Conservation (phyloP, 1,284 basidiomycete species). For the Moniliophthora roreri region DNA sequence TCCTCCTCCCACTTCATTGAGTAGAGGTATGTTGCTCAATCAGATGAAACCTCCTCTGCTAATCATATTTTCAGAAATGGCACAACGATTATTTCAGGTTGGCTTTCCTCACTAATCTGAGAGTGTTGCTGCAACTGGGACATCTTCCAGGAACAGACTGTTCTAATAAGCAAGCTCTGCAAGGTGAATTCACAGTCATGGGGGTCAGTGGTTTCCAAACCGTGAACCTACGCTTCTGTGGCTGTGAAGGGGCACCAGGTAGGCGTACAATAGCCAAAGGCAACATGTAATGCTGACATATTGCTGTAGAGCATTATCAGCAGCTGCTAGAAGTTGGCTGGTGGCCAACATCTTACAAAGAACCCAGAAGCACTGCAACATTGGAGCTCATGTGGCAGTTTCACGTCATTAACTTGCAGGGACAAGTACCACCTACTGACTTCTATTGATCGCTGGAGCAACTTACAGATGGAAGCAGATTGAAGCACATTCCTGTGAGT, state of each 20-base stretch:
- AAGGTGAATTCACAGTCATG: conserved; percentile 13
- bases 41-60: too few species aligned
- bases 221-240: conserved; percentile 20
- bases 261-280: not conserved
- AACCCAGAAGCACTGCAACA: conserved; percentile 21
- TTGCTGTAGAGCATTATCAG: too few species aligned
- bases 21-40: too few species aligned
- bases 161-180: too few species aligned
- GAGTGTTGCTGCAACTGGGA: too few species aligned
- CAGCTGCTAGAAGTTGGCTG: conserved; percentile 21
- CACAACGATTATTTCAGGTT: too few species aligned
- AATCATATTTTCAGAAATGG: too few species aligned
- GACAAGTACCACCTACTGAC: conserved; percentile 9
- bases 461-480: not conserved
- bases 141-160: too few species aligned
- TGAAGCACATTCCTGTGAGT: not conserved
- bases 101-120: too few species aligned
- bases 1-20: too few species aligned
- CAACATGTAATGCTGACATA: too few species aligned
- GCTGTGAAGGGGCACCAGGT: conserved; percentile 10
- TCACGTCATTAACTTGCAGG: conserved; percentile 18
- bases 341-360: conserved; percentile 19
- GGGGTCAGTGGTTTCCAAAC: conserved; percentile 16
- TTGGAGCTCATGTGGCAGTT: conserved; percentile 18
- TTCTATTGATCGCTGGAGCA: not conserved